These are phyloP conservation scores for Podaxis rugospora DNA, from an alignment of 768 basidiomycete species.

Conservation along the genomic window DNA sequence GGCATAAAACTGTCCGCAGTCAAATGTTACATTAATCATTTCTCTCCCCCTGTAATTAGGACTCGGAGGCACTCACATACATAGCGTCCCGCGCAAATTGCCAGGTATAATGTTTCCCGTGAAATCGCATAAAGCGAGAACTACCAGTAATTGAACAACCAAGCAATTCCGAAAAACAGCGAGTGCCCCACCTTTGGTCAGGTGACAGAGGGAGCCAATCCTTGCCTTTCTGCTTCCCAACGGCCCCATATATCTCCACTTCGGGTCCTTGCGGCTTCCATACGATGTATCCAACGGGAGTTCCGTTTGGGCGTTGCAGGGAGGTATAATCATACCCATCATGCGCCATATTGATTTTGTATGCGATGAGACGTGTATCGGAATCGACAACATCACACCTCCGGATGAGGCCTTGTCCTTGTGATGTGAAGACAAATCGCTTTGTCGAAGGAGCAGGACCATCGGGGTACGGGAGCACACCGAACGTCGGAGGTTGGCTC, in stretches of 20 bases:
- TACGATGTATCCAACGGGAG: slow-evolving; percentile 33
- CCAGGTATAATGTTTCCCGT: slow-evolving; percentile 12
- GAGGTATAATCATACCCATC: slow-evolving; percentile 31
- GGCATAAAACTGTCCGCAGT: slow-evolving; percentile 1
- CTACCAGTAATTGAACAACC: background rate
- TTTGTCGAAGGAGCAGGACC: slow-evolving; percentile 7
- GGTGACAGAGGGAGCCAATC: slow-evolving; percentile 32
- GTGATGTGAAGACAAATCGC: slow-evolving; percentile 20
- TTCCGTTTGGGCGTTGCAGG: slow-evolving; percentile 32
- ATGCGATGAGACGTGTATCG: slow-evolving; percentile 28
- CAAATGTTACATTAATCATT: background rate
- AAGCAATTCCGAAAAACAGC: background rate
- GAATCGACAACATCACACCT: slow-evolving; percentile 42
- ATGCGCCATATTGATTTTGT: slow-evolving; percentile 31
- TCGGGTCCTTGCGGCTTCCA: slow-evolving; percentile 27
- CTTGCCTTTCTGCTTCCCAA: slow-evolving; percentile 27
- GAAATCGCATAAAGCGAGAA: slow-evolving; percentile 7
- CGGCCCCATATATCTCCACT: slow-evolving; percentile 33
- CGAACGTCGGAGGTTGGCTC: slow-evolving; percentile 20
- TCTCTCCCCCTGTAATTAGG: background rate
- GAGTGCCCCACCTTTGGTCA: slow-evolving; percentile 12
- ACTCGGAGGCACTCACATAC: slow-evolving; percentile 4
- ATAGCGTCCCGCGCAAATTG: slow-evolving; percentile 11
- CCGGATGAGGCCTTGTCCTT: slow-evolving; percentile 35
- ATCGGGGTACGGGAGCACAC: slow-evolving; percentile 20